Conservation (phyloP, 441 rosid species). For the Euphorbia celastroides region DNA sequence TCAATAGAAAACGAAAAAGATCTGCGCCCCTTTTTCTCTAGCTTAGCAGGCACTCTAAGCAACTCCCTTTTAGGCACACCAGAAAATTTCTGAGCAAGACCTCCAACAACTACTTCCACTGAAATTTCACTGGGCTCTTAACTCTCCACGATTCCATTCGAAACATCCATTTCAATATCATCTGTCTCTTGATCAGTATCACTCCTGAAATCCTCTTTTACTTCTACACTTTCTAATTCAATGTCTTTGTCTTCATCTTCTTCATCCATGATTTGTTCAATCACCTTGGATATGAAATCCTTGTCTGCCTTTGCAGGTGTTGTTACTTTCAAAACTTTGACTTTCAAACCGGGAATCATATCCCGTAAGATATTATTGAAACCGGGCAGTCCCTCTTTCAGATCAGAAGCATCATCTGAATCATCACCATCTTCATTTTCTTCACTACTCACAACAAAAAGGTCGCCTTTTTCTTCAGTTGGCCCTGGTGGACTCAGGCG, state of each 20-base stretch:
- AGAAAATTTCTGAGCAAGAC: slow-evolving; percentile 57
- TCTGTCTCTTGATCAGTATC: slow-evolving; percentile 55
- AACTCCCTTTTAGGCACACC: slow-evolving; percentile 48
- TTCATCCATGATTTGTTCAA: slow-evolving; percentile 78
- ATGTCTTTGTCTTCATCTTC: slow-evolving; percentile 59
- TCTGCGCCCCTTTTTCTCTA: slow-evolving; percentile 49
- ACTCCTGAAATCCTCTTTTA: slow-evolving; percentile 48
- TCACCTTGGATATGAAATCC: slow-evolving; percentile 83
- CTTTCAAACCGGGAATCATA: slow-evolving; percentile 83
- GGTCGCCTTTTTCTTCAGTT: slow-evolving; percentile 55
- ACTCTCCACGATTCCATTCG: slow-evolving; percentile 44
- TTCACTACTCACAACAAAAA: slow-evolving; percentile 48
- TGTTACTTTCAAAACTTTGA: slow-evolving; percentile 85
- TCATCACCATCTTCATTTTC: slow-evolving; percentile 57
- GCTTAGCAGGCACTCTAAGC: slow-evolving; percentile 73
- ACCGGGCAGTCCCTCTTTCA: slow-evolving; percentile 64
- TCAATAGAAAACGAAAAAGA: slow-evolving; percentile 74
- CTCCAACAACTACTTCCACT: slow-evolving; percentile 73
- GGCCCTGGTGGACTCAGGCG: slow-evolving; percentile 41
- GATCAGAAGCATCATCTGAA: slow-evolving; percentile 67
- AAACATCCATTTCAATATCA: slow-evolving; percentile 52
- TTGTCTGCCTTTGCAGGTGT: slow-evolving; percentile 68
- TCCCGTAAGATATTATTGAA: slow-evolving; percentile 71
- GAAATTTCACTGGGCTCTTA: slow-evolving; percentile 61
- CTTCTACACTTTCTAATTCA: slow-evolving; percentile 57